Evolutionary conservation across 805 yeast species (phyloP), one percentile per base, ranked within the genome.

Genomic region (Candida boleticola): DNA sequence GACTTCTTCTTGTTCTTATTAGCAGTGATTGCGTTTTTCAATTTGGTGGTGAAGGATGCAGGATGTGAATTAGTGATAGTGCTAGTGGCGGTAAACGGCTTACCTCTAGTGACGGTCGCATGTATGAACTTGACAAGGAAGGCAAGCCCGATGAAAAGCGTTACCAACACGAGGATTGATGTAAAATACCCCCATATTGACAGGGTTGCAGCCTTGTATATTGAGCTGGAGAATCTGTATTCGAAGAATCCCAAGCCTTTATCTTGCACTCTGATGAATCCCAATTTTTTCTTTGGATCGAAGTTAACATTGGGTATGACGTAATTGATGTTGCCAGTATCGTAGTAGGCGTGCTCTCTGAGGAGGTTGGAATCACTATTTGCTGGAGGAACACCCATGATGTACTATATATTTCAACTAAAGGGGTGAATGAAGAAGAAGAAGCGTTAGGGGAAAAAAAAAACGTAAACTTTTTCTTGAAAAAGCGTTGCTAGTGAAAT

Each of bases 281-380:
- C 36, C 9, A 21, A 4, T 25, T 13, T 21, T 20, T 20, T 21
- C 4, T 13, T 10, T 11, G 20, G 9, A 31, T 33, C 13, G n/a
- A 13, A 22, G 10, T 22, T 9, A 19, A 16, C 19, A 7, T 33
- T 5, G 7, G 31, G 39, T 17, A 36, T 17, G 7, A 36, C 39
- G 19, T 23, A 30, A 11, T 38, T 55, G 19, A 54, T 36, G 40
- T 58, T 55, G 16, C 64, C 64, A 0, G 63, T 47, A 11, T 58
- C 64, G 41, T 61, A 60, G 50, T 56, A 61, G 14, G 55, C 56
- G 48, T 61, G 65, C 37, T 61, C 66, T 34, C 45, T 30, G n/a
- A 44, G 40, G 11, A 44, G 29, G 5, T 32, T 17, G 16, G 34
- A 3, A 22, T 44, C 48, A n/a, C 42, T 21, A 23, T 16, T 13